phyloP scores from a whole-genome alignment of 78 protist species.

The Ministeria vibrans region DNA sequence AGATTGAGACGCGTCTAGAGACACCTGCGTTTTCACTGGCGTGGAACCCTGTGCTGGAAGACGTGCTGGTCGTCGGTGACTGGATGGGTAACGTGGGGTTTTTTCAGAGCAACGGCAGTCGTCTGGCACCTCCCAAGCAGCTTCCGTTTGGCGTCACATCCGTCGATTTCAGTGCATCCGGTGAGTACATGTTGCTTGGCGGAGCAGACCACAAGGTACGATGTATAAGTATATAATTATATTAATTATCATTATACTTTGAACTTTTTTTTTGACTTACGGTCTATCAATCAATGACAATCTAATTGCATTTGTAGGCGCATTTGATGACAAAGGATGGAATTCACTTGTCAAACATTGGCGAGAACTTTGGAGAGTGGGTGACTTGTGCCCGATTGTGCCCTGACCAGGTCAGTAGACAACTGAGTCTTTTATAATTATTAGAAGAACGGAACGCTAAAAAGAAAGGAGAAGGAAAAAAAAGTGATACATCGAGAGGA shows the following conservation, averaged over 20 bases:
- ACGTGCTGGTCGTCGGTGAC: conserved; percentile 60
- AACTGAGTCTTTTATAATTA: too few relatives aligned
- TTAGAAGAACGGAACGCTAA: too few relatives aligned
- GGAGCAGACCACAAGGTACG: conserved; percentile 53
- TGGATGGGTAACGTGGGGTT: conserved; percentile 64
- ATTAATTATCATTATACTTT: not conserved
- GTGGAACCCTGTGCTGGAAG: conserved; percentile 24
- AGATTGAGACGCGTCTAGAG: not conserved
- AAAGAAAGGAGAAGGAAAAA: too few relatives aligned
- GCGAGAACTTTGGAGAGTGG: conserved; percentile 54
- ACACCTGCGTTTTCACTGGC: not conserved
- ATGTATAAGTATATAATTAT: not conserved
- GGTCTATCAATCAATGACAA: not conserved
- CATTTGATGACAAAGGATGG: conserved; percentile 56
- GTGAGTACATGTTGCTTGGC: conserved; percentile 52
- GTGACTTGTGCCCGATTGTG: conserved; percentile 7
- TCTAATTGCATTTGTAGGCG: not conserved
- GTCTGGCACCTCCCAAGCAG: conserved; percentile 16
- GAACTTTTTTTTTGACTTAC: not conserved
- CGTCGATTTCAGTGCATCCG: conserved; percentile 36
- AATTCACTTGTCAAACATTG: conserved; percentile 16
- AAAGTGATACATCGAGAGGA: too few relatives aligned
- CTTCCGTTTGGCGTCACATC: conserved; percentile 65
- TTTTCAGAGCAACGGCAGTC: conserved; percentile 31
- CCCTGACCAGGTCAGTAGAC: too few relatives aligned